Conservation (phyloP, 176 grass and related monocot species). For the Carex scoparia region DNA sequence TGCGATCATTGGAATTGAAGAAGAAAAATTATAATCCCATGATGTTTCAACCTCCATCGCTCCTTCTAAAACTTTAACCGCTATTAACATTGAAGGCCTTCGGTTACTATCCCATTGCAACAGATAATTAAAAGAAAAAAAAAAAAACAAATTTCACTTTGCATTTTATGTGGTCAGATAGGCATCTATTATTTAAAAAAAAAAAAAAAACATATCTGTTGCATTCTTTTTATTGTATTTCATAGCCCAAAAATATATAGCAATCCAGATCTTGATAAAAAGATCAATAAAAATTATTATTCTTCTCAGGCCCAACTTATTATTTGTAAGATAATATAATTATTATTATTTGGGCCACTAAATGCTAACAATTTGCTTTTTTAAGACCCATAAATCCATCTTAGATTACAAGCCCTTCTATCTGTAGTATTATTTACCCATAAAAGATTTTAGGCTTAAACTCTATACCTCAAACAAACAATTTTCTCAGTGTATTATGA, state of each 20-base stretch:
- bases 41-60: conserved; percentile 21
- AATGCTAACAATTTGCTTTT: neutral
- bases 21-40: conserved; percentile 26
- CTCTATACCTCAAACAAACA: too few relatives aligned
- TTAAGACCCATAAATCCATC: neutral
- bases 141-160: too few relatives aligned
- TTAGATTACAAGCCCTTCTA: neutral
- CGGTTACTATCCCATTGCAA: conserved; percentile 36
- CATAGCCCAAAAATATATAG: neutral
- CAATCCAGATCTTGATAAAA: neutral
- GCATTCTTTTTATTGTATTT: neutral
- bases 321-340: neutral
- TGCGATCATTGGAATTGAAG: neutral
- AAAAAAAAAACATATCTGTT: neutral
- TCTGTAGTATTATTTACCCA: neutral
- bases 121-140: too few relatives aligned
- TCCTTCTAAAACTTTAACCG: conserved; percentile 52
- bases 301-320: neutral
- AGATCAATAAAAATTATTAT: neutral
- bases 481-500: too few relatives aligned
- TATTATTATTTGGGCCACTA: neutral
- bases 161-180: too few relatives aligned
- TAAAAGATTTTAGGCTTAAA: neutral
- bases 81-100: conserved; percentile 59
- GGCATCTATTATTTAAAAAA: too few relatives aligned